Base-by-base conservation (phyloP, 768 basidiomycete genomes). In the Kwoniella mangroviensis region DNA sequence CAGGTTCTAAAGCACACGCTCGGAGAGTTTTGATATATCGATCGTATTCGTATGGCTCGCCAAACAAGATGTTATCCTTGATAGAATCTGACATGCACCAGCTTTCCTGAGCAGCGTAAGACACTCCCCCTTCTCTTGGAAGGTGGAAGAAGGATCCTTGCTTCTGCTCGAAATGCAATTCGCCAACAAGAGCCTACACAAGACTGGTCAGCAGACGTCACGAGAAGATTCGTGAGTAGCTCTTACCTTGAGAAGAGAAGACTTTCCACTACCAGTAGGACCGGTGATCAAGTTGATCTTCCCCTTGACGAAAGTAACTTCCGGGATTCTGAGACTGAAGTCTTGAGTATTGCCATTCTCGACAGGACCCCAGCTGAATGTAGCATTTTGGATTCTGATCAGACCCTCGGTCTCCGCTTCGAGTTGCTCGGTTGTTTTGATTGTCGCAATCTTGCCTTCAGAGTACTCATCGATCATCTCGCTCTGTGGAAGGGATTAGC, bases 101-200 rank as follows among this genome's bases (percentile, higher is more conserved):
- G 4, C 90, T 89, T 78, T 93, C 91, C 79, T 95, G 92, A 3
- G 90, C 90, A 6, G 90, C 90, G 78, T 91, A 93, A 2, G 91
- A 89, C 49, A 94, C 86, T 5, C 92, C 91, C 0, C 86, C 86
- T 3, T 83, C 84, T 2, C 91, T 85, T 26, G 92, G 92, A 6
- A 93, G 86, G 71, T 87, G 88, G 81, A 86, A 91, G 86, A 88
- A 90, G 0, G 90, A 88, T 53, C 87, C 86, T 0, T 87, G 65
- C 12, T 71, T 65, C 17, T 76, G 78, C 51, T 83, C 67, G 67
- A 84, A 84, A 70, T 84, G 83, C 73, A 85, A 81, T 72, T 85
- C 84, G 34, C 84, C 84, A 2, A 84, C 73, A 2, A 85, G 75
- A 3, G 84, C 84, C 79, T 82, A 71, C 75, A 65, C 4, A 73